A percentile compares a stretch with the other conserved stretches of the same genome.
phyloP scores from a whole-genome alignment of 352 stramenopile genomes.

The Globisporangium iwayamae region DNA sequence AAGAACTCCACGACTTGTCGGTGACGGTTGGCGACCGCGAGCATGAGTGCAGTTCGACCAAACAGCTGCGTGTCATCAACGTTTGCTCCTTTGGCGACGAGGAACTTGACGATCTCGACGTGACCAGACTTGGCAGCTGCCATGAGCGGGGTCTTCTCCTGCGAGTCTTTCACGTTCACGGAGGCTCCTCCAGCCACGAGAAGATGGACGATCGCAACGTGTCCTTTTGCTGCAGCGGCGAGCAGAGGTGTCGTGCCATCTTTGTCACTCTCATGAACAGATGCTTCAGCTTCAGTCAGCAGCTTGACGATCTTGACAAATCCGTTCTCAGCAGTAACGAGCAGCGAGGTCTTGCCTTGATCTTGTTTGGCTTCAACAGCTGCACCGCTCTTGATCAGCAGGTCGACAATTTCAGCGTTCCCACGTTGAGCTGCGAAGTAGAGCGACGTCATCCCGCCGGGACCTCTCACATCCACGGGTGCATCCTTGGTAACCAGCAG shows the following conservation, averaged over 20 bases:
- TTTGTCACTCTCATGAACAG: not conserved
- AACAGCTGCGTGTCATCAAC: not conserved
- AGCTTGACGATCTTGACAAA: not conserved
- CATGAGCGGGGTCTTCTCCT: slow-evolving; percentile 4
- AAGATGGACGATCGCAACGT: not conserved
- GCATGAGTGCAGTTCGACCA: slow-evolving; percentile 7
- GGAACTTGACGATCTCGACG: slow-evolving; percentile 1
- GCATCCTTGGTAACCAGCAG: not conserved
- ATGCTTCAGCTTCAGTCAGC: not conserved
- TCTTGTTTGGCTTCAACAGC: not conserved
- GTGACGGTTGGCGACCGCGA: not conserved
- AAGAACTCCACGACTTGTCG: not conserved
- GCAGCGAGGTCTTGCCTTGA: slow-evolving; percentile 5
- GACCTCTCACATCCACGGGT: not conserved
- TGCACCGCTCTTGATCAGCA: not conserved
- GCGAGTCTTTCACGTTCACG: not conserved
- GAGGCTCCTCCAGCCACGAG: not conserved
- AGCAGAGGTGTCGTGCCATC: not conserved
- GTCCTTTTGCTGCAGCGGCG: not conserved
- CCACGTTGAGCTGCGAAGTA: slow-evolving; percentile 7
- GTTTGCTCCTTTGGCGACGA: not conserved
- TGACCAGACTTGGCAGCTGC: slow-evolving; percentile 1
- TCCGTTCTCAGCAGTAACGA: not conserved
- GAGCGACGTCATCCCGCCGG: not conserved
- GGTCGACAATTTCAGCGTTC: not conserved